Percentiles rank a stretch among this genome's conserved stretches.
These are phyloP conservation scores for Pseudoturritis turrita DNA, from an alignment of 345 rosid species.

Conservation along the genomic window DNA sequence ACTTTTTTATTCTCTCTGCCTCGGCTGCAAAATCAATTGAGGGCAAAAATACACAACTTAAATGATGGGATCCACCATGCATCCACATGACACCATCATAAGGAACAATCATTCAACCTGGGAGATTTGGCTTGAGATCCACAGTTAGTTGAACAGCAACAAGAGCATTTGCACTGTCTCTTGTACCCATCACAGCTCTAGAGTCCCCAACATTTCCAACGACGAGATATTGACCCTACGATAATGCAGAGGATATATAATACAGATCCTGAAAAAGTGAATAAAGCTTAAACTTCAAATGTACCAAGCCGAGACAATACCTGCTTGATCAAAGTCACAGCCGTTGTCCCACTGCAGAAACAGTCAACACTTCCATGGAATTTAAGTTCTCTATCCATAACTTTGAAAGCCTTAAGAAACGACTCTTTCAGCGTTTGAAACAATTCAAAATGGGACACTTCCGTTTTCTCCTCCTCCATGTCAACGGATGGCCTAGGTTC, in stretches of 20 bases:
- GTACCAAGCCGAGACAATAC: constrained; percentile 34
- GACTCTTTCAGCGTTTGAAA: constrained; percentile 68
- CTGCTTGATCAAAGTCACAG: constrained; percentile 93
- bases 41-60: background rate
- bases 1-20: constrained; percentile 86
- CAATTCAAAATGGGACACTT: constrained; percentile 45
- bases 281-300: background rate
- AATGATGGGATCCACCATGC: background rate
- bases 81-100: constrained; percentile 1
- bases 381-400: constrained; percentile 91
- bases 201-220: constrained; percentile 96
- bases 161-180: constrained; percentile 61
- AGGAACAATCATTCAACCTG: constrained; percentile 41
- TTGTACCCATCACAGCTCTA: constrained; percentile 81
- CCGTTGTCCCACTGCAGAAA: constrained; percentile 98
- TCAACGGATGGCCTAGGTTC: constrained; percentile 54
- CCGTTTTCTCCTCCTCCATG: constrained; percentile 37
- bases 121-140: constrained; percentile 97
- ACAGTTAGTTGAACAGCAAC: constrained; percentile 89
- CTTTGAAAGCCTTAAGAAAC: constrained; percentile 85
- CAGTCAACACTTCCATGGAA: constrained; percentile 70
- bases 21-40: constrained; percentile 49
- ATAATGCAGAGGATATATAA: constrained; percentile 1
- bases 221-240: constrained; percentile 70
- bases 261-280: background rate